Percentiles rank a stretch among this genome's conserved stretches.
Conservation (phyloP, 2,329 filamentous ascomycete genomes). For the Venturia nashicola region DNA sequence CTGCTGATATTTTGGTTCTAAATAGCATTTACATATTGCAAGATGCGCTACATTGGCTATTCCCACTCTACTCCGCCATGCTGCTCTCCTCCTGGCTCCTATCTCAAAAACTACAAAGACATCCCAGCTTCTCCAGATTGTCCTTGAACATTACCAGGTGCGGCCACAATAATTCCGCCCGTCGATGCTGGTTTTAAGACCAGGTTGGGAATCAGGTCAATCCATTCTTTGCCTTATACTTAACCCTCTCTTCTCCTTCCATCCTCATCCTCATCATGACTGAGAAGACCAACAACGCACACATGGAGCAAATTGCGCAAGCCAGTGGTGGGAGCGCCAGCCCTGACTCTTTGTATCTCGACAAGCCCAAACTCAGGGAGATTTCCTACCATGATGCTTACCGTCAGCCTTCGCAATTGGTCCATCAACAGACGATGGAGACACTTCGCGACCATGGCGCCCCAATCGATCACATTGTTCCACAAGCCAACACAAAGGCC, state of each 20-base stretch:
- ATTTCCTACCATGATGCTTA: neutral
- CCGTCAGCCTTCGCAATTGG: neutral
- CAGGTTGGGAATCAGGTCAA: neutral
- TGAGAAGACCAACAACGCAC: neutral
- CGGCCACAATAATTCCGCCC: neutral
- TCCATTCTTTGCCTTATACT: too few relatives aligned
- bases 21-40: too few relatives aligned
- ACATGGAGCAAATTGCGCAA: neutral
- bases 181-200: neutral
- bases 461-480: constrained; percentile 4
- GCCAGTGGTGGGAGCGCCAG: neutral
- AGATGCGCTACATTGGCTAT: neutral
- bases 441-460: constrained; percentile 9
- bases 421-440: neutral
- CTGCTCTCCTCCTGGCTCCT: neutral
- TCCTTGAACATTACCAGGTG: neutral
- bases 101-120: neutral
- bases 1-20: too few relatives aligned
- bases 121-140: neutral
- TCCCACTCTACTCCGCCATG: neutral
- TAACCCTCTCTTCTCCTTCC: neutral
- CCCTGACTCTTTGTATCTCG: neutral
- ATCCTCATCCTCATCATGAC: neutral
- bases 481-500: constrained; percentile 15
- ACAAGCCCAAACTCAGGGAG: neutral